A percentile compares a stretch with the other conserved stretches of the same genome.
Evolutionary conservation across 2,329 filamentous ascomycete species (phyloP).

Genomic region (Xylaria sp.): DNA sequence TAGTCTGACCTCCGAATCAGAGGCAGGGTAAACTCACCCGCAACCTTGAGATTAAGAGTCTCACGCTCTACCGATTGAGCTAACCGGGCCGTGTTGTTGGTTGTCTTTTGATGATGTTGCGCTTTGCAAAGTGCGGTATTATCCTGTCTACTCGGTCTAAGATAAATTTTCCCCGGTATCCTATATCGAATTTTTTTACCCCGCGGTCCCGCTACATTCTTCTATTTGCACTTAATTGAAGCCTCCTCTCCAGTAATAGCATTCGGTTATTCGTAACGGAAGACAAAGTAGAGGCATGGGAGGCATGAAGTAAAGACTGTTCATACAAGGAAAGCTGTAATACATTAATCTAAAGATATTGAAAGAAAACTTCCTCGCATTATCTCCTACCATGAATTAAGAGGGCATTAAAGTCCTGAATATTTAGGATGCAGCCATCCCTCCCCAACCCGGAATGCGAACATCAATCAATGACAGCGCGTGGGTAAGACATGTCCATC

Average conservation of each 20-base stretch:
- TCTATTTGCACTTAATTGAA: not conserved
- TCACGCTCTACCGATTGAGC: conserved; percentile 79
- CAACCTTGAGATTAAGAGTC: conserved; percentile 66
- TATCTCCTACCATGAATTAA: not conserved
- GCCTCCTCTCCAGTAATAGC: not conserved
- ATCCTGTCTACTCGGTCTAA: not conserved
- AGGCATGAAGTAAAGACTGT: not conserved
- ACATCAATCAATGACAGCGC: conserved; percentile 34
- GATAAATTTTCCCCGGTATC: not conserved
- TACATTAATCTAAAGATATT: not conserved
- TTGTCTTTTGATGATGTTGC: too few relatives aligned
- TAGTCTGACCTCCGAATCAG: too few relatives aligned
- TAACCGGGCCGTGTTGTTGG: conserved; percentile 59
- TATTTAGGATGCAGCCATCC: conserved; percentile 2
- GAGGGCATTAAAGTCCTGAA: not conserved
- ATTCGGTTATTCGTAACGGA: not conserved
- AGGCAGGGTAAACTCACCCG: conserved; percentile 40
- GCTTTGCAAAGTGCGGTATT: not conserved
- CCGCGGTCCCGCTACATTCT: not conserved
- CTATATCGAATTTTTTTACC: too few relatives aligned
- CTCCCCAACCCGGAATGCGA: conserved; percentile 30
- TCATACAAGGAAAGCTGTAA: not conserved
- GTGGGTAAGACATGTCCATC: conserved; percentile 44
- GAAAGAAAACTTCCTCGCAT: not conserved
- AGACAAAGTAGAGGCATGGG: not conserved